Evolutionary conservation across 2,329 filamentous ascomycete species (phyloP), one percentile per base, ranked within the genome.

Genomic region (Macroventuria anomochaeta): DNA sequence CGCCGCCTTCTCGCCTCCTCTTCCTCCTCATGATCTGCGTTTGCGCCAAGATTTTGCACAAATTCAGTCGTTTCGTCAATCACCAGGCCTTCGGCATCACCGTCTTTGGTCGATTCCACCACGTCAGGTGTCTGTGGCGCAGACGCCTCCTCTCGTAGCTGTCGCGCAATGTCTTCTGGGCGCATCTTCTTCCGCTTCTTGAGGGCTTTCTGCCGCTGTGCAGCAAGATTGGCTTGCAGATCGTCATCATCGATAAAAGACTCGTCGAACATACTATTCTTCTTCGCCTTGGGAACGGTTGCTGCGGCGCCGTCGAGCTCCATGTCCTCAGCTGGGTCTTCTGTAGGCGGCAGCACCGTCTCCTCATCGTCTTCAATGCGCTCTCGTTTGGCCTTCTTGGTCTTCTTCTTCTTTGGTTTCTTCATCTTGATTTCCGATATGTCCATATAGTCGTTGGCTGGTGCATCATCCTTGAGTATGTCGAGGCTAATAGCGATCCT

Each of bases 31-130:
- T 62, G 62, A 15, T 53, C 64, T 7, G 41, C 56, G 17, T 62
- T 75, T 2, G 77, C 83, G 12, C 88, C 89, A 49, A 99, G 77
- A 48, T 91, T 91, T 21, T 92, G 89, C 25, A 99, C 89, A 65
- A 99, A 99, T 66, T 96, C 93, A 0, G 92, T 92, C 0, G 93
- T 96, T 70, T 97, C 95, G 56, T 97, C 93, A 52, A 99, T 93
- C n/a, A 97, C 84, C 1, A 99, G 80, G 1, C 92, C 93, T n/a
- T 79, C 78, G 3, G 84, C 79, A 0, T 81, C 79, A 13, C 75
- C 79, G 3, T 82, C 77, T 20, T 83, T 82, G 42, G 88, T 85
- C 25, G 87, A 83, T 17, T 86, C 87, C 68, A 83, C 74, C n/a
- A 76, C 70, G 21, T 70, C 75, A 8, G 78, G 76, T 1, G 77